These are phyloP conservation scores for Stemphylium lycopersici DNA, from an alignment of 2,329 filamentous ascomycete genomes.

Conservation along the genomic window DNA sequence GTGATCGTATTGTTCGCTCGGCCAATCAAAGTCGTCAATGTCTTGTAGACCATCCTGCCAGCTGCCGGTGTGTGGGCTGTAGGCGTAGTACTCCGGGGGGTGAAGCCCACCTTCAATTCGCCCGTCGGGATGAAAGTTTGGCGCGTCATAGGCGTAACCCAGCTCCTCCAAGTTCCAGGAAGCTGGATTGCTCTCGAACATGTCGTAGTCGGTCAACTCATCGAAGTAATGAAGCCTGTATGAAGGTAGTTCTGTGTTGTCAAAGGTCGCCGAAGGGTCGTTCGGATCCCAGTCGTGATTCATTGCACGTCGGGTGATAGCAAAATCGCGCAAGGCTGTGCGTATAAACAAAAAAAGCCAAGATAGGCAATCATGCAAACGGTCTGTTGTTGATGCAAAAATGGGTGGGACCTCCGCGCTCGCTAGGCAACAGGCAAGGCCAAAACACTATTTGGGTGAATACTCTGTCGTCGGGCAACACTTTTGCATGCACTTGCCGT, in stretches of 20 bases:
- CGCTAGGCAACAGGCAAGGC: neutral
- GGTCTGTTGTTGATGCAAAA: neutral
- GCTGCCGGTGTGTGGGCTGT: conserved; percentile 1
- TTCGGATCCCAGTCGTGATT: neutral
- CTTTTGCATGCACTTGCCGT: neutral
- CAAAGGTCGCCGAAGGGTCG: neutral
- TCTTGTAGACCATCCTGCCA: conserved; percentile 30
- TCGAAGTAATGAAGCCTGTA: neutral
- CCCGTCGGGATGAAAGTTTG: conserved; percentile 4
- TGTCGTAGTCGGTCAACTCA: neutral
- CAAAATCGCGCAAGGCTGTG: neutral
- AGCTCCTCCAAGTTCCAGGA: conserved; percentile 7
- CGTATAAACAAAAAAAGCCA: neutral
- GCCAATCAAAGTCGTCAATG: conserved; percentile 38
- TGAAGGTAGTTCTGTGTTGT: neutral
- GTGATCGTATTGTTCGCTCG: neutral
- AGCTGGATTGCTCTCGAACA: neutral
- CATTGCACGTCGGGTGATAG: neutral
- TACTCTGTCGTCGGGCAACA: neutral
- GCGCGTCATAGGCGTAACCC: conserved; percentile 2
- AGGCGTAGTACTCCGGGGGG: conserved; percentile 16
- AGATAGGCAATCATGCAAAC: conserved; percentile 16
- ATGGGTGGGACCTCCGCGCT: neutral
- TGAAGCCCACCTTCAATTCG: conserved; percentile 9
- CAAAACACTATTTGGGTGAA: neutral